phyloP scores from a whole-genome alignment of 495 filamentous ascomycete species.

The Xylaria scruposa region DNA sequence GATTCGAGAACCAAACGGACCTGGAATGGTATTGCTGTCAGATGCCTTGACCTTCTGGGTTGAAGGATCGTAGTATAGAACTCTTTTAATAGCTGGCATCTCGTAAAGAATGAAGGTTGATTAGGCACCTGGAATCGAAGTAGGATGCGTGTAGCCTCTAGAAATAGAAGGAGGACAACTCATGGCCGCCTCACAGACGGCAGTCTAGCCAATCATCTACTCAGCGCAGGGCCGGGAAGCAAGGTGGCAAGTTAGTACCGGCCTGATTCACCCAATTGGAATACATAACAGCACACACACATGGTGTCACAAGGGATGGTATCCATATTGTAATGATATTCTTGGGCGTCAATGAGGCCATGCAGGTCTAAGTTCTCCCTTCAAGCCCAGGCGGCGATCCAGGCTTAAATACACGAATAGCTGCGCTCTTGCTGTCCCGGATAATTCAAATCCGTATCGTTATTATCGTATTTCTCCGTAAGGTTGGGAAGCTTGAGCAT shows the following conservation, averaged over 20 bases:
- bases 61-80: conserved; percentile 1
- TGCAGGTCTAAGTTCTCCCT: too few species aligned
- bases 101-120: background rate
- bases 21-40: background rate
- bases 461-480: too few species aligned
- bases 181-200: background rate
- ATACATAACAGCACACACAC: too few species aligned
- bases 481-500: too few species aligned
- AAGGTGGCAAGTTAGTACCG: background rate
- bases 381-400: too few species aligned
- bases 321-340: too few species aligned
- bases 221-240: background rate
- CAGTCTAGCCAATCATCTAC: background rate
- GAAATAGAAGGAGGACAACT: background rate
- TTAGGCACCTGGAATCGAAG: background rate
- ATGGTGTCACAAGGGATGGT: too few species aligned
- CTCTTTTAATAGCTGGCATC: background rate
- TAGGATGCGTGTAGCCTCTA: background rate
- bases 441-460: too few species aligned
- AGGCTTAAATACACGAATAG: too few species aligned
- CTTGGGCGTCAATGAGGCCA: too few species aligned
- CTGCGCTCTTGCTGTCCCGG: too few species aligned
- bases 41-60: background rate
- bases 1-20: background rate
- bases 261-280: background rate